Percentiles rank a stretch among this genome's conserved stretches.
Evolutionary conservation across 139 green algal species (phyloP).

Genomic region (Asterochloris sp.): DNA sequence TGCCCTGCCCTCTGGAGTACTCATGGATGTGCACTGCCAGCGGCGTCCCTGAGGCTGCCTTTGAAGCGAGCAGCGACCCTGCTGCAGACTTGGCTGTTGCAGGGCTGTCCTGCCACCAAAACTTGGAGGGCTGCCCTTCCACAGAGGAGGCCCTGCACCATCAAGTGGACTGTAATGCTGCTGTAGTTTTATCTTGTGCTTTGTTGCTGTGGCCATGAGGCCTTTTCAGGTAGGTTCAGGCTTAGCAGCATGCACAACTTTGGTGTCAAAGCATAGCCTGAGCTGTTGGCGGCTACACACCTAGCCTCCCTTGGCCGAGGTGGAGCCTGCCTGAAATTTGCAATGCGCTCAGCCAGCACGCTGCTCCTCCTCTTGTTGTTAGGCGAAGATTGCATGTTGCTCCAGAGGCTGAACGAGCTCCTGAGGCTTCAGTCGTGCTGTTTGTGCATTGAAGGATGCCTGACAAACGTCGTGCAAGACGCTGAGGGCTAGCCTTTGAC

Average conservation of each 20-base stretch:
- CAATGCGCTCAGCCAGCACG: slow-evolving; percentile 12
- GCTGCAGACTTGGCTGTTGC: neutral
- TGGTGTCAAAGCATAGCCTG: neutral
- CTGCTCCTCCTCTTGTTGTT: neutral
- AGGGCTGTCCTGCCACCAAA: slow-evolving; percentile 8
- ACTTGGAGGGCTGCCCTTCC: neutral
- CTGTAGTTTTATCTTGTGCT: neutral
- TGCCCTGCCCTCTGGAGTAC: neutral
- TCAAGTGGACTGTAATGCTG: neutral
- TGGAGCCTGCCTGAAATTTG: slow-evolving; percentile 9
- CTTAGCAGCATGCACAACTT: neutral
- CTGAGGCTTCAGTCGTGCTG: too few relatives aligned
- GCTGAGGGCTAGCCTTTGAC: too few relatives aligned
- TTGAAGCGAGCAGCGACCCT: neutral
- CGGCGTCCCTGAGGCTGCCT: neutral
- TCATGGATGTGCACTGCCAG: too few relatives aligned
- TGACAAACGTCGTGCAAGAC: too few relatives aligned
- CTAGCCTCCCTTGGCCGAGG: neutral
- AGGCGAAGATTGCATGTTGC: too few relatives aligned
- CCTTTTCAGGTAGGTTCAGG: neutral
- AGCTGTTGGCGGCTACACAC: neutral
- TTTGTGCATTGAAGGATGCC: too few relatives aligned
- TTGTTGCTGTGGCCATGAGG: neutral
- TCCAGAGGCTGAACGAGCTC: too few relatives aligned
- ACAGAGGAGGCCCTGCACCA: neutral